phyloP scores from a whole-genome alignment of 495 filamentous ascomycete species.

The Extremus antarcticus region DNA sequence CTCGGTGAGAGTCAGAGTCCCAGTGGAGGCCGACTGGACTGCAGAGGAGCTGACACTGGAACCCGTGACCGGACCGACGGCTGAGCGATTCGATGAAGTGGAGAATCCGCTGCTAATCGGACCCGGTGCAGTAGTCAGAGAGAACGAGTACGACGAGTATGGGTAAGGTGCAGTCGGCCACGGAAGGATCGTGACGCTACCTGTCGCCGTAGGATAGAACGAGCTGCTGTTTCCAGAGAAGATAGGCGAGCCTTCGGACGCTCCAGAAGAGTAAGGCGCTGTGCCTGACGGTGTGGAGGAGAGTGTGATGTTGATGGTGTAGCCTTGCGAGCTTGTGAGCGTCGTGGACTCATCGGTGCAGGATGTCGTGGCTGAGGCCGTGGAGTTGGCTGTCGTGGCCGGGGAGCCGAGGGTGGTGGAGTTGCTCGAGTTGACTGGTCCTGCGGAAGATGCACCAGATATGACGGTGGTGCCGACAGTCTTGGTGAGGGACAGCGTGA shows the following conservation, averaged over 20 bases:
- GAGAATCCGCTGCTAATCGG: neutral
- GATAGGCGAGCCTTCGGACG: neutral
- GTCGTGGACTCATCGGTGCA: neutral
- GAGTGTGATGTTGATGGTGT: neutral
- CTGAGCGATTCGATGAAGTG: neutral
- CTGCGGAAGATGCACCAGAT: neutral
- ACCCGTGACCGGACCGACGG: neutral
- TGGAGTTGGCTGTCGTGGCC: neutral
- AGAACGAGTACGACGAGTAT: neutral
- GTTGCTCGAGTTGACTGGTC: neutral
- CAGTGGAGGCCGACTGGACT: neutral
- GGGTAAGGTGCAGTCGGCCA: neutral
- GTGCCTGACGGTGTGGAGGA: neutral
- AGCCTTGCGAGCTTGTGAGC: neutral
- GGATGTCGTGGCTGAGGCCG: neutral
- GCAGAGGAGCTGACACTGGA: neutral
- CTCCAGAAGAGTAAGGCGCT: neutral
- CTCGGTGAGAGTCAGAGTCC: neutral
- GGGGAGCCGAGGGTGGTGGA: neutral
- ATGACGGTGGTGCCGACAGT: neutral
- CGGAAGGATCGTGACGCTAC: neutral
- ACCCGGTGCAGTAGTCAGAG: neutral
- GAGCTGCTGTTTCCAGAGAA: neutral
- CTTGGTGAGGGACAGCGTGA: neutral
- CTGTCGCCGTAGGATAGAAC: neutral